Percentiles rank a stretch among this genome's conserved stretches.
These are phyloP conservation scores for Colletotrichum orbiculare DNA, from an alignment of 2,329 filamentous ascomycete genomes.

Conservation along the genomic window DNA sequence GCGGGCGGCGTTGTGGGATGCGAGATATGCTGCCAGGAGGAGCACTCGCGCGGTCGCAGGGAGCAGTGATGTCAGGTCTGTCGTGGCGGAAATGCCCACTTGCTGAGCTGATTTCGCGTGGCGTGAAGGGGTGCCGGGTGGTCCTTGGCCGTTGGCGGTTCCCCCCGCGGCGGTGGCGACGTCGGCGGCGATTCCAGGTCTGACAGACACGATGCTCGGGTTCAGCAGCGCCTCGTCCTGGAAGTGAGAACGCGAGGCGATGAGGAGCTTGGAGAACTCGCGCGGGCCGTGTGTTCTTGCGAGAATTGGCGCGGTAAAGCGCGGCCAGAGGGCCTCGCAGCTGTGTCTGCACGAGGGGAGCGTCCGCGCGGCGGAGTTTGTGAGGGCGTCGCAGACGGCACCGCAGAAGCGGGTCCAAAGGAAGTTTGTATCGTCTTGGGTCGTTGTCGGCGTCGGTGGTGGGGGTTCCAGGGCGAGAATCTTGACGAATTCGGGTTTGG, in stretches of 20 bases:
- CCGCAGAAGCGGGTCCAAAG: constrained; percentile 85
- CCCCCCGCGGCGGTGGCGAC: constrained; percentile 1
- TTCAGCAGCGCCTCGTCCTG: constrained; percentile 78
- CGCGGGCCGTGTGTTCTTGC: constrained; percentile 78
- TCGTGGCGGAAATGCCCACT: constrained; percentile 10
- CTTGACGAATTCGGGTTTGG: constrained; percentile 79
- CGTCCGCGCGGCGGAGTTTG: constrained; percentile 83
- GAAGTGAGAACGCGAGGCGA: constrained; percentile 75
- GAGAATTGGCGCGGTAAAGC: constrained; percentile 82
- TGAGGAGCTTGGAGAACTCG: constrained; percentile 87
- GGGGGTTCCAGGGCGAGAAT: constrained; percentile 74
- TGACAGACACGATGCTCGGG: constrained; percentile 64
- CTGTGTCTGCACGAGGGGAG: constrained; percentile 77
- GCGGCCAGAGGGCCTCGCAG: constrained; percentile 82
- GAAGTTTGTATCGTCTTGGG: constrained; percentile 67
- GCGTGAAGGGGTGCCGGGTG: constrained; percentile 26
- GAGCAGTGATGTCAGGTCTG: constrained; percentile 66
- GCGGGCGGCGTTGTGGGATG: constrained; percentile 81
- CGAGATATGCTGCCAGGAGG: constrained; percentile 81
- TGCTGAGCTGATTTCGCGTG: constrained; percentile 5
- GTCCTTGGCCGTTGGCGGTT: neutral
- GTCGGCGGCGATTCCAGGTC: constrained; percentile 35
- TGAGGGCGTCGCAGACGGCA: constrained; percentile 88
- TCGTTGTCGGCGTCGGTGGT: constrained; percentile 60
- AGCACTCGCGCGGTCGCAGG: constrained; percentile 80